A percentile compares a stretch with the other conserved stretches of the same genome.
Conservation (phyloP, 495 filamentous ascomycete genomes). For the Lasiosphaeria hispida region DNA sequence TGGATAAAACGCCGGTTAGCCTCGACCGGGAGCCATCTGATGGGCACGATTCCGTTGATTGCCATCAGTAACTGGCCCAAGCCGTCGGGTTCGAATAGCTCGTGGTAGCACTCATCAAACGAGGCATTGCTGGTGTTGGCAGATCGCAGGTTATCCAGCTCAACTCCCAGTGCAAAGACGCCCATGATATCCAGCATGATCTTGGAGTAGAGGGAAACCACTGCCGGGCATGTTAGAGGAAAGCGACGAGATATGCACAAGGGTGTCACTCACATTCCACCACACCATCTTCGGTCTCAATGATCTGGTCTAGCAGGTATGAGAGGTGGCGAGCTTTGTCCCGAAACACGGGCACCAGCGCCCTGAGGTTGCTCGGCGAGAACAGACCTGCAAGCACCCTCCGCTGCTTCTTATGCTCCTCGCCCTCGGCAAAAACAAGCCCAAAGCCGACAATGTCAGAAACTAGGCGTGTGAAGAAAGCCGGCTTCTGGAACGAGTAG, state of each 20-base stretch:
- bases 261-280: neutral
- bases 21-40: conserved; percentile 29
- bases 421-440: conserved; percentile 3
- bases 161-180: conserved; percentile 60
- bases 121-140: neutral
- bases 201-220: conserved; percentile 11
- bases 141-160: conserved; percentile 54
- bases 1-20: conserved; percentile 21
- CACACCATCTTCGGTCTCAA: neutral
- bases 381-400: neutral
- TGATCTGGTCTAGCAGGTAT: neutral
- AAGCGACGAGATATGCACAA: neutral
- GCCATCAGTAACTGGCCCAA: conserved; percentile 26
- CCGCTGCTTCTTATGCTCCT: conserved; percentile 7
- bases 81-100: conserved; percentile 23
- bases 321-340: neutral
- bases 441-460: neutral
- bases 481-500: conserved; percentile 9
- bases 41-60: conserved; percentile 24
- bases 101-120: conserved; percentile 20
- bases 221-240: neutral
- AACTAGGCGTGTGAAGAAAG: neutral
- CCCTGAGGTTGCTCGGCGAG: neutral
- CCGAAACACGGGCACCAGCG: neutral
- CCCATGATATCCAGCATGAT: conserved; percentile 70